Percentiles rank a stretch among this genome's conserved stretches.
phyloP scores from a whole-genome alignment of 305 asterid species.

The Fraxinus xanthoxyloides region DNA sequence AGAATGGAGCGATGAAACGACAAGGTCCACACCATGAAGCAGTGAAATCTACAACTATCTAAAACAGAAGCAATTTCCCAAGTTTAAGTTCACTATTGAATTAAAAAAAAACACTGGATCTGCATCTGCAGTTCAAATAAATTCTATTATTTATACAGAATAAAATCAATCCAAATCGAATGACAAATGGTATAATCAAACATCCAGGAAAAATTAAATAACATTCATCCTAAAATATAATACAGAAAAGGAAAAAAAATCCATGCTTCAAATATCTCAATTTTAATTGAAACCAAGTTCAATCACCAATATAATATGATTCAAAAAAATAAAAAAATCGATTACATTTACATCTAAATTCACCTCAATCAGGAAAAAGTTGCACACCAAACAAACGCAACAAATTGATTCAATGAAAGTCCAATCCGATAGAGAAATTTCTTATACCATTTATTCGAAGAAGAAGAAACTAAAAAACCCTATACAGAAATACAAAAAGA shows the following conservation, averaged over 20 bases:
- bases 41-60: constrained; percentile 89
- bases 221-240: not conserved
- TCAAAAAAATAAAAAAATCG: not conserved
- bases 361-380: not conserved
- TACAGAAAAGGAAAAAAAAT: not conserved
- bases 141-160: not conserved
- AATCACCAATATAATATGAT: not conserved
- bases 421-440: no score
- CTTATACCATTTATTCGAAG: not conserved
- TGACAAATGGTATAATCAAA: not conserved
- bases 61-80: constrained; percentile 21
- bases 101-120: not conserved
- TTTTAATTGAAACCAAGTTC: not conserved
- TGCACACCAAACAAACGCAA: not conserved
- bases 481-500: not conserved
- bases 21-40: constrained; percentile 98
- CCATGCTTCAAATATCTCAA: not conserved
- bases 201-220: not conserved
- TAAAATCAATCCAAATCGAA: not conserved
- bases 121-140: not conserved
- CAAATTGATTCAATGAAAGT: not conserved
- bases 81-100: not conserved
- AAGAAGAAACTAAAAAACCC: not conserved
- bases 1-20: constrained; percentile 76
- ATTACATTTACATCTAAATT: not conserved